phyloP scores from a whole-genome alignment of 768 basidiomycete species.

The Porphyrellus cyaneotinctus region DNA sequence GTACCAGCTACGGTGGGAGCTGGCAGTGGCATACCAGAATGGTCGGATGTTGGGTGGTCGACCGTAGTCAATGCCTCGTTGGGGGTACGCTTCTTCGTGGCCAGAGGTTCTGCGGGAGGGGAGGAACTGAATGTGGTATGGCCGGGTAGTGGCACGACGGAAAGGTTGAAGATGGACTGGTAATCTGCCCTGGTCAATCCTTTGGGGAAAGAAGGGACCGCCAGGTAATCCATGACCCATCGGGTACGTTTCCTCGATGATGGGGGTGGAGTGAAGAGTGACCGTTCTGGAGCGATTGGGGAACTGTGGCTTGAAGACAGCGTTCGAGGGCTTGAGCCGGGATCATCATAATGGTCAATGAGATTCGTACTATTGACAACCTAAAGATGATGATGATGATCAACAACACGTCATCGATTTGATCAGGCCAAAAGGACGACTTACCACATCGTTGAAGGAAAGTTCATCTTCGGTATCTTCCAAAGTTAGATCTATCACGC shows the following conservation, averaged over 20 bases:
- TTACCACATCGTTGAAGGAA: conserved; percentile 10
- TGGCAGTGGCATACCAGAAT: background rate
- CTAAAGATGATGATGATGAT: conserved; percentile 4
- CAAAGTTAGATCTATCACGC: conserved; percentile 21
- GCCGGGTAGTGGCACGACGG: background rate
- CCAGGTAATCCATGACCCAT: conserved; percentile 14
- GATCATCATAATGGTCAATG: background rate
- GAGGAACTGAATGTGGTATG: too few species aligned
- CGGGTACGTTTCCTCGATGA: conserved; percentile 12
- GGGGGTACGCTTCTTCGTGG: too few species aligned
- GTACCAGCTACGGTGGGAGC: background rate
- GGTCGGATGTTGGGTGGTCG: conserved; percentile 14
- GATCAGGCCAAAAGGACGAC: conserved; percentile 11
- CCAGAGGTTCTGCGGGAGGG: too few species aligned
- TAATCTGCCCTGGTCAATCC: conserved; percentile 23
- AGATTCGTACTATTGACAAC: background rate
- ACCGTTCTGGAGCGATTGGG: conserved; percentile 8
- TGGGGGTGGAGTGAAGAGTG: conserved; percentile 31
- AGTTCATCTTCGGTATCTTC: conserved; percentile 24
- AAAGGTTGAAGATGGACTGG: background rate
- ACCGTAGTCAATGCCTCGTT: conserved; percentile 8
- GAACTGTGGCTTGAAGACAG: conserved; percentile 4
- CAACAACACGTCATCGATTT: conserved; percentile 1
- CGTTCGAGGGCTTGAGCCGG: conserved; percentile 4
- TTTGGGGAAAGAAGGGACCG: conserved; percentile 20